Conservation (phyloP, 345 rosid genomes). For the Camelina laxa region DNA sequence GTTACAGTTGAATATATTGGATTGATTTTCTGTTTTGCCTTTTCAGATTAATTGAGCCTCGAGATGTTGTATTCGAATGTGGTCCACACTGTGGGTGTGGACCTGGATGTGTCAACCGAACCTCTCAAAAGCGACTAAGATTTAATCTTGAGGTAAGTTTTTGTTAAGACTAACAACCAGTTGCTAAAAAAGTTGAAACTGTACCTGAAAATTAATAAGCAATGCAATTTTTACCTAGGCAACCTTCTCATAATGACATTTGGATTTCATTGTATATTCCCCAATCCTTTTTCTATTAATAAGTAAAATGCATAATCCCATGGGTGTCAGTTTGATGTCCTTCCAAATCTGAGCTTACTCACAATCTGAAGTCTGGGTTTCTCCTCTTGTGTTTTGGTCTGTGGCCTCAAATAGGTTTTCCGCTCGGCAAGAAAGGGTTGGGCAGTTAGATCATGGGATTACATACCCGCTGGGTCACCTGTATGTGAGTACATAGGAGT, state of each 20-base stretch:
- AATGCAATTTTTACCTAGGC: background rate
- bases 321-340: background rate
- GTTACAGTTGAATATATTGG: conserved; percentile 8
- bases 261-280: background rate
- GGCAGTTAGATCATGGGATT: conserved; percentile 98
- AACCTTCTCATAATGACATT: background rate
- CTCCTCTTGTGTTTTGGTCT: conserved; percentile 12
- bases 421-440: conserved; percentile 90
- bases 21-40: conserved; percentile 22
- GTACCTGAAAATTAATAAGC: background rate
- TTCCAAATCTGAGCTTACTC: conserved; percentile 16
- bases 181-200: background rate
- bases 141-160: conserved; percentile 79
- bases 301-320: conserved; percentile 5
- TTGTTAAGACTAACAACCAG: background rate
- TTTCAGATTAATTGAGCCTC: conserved; percentile 77
- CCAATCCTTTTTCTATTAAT: background rate
- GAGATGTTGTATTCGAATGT: conserved; percentile 86
- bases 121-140: conserved; percentile 71
- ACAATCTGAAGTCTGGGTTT: conserved; percentile 4
- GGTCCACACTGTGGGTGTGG: conserved; percentile 95
- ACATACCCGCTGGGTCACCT: conserved; percentile 89
- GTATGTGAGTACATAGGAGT: conserved; percentile 88
- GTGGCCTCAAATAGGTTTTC: conserved; percentile 64
- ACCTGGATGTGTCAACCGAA: conserved; percentile 74